These are phyloP conservation scores for Wallacemonas sp. DNA, from an alignment of 208 protist species.

Conservation along the genomic window DNA sequence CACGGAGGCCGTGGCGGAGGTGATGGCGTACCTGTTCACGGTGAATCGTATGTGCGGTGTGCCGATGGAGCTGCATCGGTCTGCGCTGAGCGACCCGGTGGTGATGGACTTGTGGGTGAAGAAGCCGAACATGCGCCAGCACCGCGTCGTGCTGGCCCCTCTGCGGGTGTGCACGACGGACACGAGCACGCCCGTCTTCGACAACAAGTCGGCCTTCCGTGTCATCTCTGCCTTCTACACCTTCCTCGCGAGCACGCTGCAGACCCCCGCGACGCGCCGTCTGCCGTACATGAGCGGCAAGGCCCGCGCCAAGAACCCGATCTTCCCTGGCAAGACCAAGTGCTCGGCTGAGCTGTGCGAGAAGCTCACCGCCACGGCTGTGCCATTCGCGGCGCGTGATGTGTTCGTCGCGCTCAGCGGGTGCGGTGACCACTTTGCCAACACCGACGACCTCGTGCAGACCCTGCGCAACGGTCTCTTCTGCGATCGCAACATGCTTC, in stretches of 20 bases:
- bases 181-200: constrained; percentile 32
- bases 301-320: constrained; percentile 50
- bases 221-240: constrained; percentile 83
- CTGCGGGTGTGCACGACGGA: constrained; percentile 46
- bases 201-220: constrained; percentile 59
- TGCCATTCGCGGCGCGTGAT: constrained; percentile 68
- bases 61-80: constrained; percentile 86
- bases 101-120: constrained; percentile 60
- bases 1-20: constrained; percentile 60
- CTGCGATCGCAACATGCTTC: constrained; percentile 81
- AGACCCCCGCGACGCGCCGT: constrained; percentile 31
- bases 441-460: constrained; percentile 77
- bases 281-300: constrained; percentile 78
- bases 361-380: constrained; percentile 46
- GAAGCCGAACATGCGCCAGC: constrained; percentile 43
- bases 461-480: constrained; percentile 83
- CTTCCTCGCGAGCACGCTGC: constrained; percentile 47
- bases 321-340: constrained; percentile 47
- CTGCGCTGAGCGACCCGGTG: constrained; percentile 73
- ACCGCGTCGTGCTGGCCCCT: constrained; percentile 79
- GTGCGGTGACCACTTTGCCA: constrained; percentile 79
- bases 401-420: constrained; percentile 87
- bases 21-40: constrained; percentile 82
- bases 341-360: constrained; percentile 52
- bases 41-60: constrained; percentile 68